These are phyloP conservation scores for Maudiozyma pseudohumilis DNA, from an alignment of 805 yeast genomes.

Conservation along the genomic window DNA sequence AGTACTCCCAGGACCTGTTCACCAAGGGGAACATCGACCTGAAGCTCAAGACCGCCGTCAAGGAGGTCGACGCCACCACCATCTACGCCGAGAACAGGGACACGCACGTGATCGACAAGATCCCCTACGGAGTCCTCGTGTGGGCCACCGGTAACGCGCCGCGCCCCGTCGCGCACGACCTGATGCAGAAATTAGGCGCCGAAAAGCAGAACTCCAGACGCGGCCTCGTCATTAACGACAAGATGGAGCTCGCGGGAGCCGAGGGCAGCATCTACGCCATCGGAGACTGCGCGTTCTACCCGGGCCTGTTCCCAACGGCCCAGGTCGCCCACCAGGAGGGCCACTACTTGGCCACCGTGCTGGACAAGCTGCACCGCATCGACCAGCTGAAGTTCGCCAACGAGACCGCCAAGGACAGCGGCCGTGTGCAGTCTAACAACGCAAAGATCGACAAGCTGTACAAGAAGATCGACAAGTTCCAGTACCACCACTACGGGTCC, in stretches of 20 bases:
- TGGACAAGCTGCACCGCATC: conserved; percentile 53
- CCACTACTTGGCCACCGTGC: conserved; percentile 61
- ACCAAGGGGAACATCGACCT: conserved; percentile 58
- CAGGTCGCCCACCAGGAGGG: conserved; percentile 97
- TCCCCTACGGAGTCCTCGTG: conserved; percentile 87
- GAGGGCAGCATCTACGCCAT: conserved; percentile 68
- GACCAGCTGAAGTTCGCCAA: conserved; percentile 38
- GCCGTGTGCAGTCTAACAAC: conserved; percentile 35
- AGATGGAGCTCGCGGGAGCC: conserved; percentile 72
- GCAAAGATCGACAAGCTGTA: conserved; percentile 36
- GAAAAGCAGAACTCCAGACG: conserved; percentile 73
- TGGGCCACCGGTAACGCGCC: conserved; percentile 98
- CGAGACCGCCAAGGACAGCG: conserved; percentile 30
- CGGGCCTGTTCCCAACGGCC: conserved; percentile 90
- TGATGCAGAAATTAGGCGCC: conserved; percentile 60
- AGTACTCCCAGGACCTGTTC: conserved; percentile 74
- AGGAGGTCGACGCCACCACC: conserved; percentile 61
- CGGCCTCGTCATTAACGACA: conserved; percentile 80
- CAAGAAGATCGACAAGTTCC: conserved; percentile 49
- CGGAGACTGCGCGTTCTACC: conserved; percentile 87
- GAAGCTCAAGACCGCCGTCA: conserved; percentile 79
- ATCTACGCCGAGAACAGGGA: conserved; percentile 63
- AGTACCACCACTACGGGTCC: conserved; percentile 83
- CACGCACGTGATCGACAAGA: conserved; percentile 52
- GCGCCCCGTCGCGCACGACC: conserved; percentile 58